Base-by-base conservation (phyloP, 2,329 filamentous ascomycete genomes). In the Keithomyces neogunnii region DNA sequence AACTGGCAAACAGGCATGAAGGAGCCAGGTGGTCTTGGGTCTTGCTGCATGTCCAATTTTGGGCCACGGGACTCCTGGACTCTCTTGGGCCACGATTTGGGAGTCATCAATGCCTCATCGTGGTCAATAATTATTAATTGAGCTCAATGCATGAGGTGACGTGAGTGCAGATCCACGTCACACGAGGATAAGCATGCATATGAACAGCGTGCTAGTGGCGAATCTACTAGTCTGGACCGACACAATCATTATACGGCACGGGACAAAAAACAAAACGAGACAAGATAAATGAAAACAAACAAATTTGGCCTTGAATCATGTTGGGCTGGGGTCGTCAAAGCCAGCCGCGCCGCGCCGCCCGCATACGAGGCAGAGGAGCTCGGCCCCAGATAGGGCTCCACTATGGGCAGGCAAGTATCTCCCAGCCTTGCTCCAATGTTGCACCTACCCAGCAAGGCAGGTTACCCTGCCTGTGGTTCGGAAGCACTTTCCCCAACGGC, bases 401-500 rank as follows among this genome's bases (percentile, higher is more conserved):
- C 19, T 11, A 7, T 9, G 36, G 13, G 7, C 13, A 11, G 36
- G 36, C 10, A 35, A 35, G 6, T 35, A 6, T 10, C 33, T 35
- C 33, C 33, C 6, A 19, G 4, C 4, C 4, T 13, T 4, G 19
- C n/a, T 40, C 40, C 40, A 30, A 30, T 19, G 40, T 44, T 19
- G 40, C 6, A 10, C 28, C 13, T 44, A 28, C 40, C 26, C 38
- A 26, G 2, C 1, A 13, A 7, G 11, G 11, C 11, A 39, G 11
- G 6, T 26, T 13, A 6, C 11, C 33, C 28, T 26, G 39, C 19
- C 6, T 11, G 32, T n/a, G 33, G 11, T 10, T 29, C 29, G 47
- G 29, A 40, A 40, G 40, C 42, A 48, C 33, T 48, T 45, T 48
- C 46, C 45, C 32, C 26, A 45, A 44, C 40, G 40, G 30, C 43